Evolutionary conservation across 2,329 filamentous ascomycete genomes (phyloP).

Genomic region (Chaetomium globosum): DNA sequence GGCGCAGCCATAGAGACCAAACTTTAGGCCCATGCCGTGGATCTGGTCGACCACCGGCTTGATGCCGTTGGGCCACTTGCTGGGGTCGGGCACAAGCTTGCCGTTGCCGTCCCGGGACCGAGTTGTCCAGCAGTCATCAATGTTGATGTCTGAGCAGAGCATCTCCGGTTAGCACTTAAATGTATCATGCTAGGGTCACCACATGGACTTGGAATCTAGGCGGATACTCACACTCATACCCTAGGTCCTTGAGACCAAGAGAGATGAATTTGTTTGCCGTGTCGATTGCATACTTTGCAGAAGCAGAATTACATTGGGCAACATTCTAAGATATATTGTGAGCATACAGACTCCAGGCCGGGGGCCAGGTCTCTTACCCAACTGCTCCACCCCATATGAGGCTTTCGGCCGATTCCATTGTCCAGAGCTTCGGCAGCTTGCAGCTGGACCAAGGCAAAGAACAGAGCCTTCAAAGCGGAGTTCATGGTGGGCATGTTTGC

Average conservation of each 20-base stretch:
- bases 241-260: conserved; percentile 32
- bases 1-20: conserved; percentile 34
- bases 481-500: neutral
- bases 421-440: conserved; percentile 9
- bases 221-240: conserved; percentile 26
- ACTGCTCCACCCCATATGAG: conserved; percentile 32
- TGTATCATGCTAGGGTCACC: neutral
- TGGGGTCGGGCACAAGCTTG: conserved; percentile 31
- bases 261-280: conserved; percentile 30
- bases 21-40: conserved; percentile 33
- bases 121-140: conserved; percentile 34
- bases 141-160: conserved; percentile 28
- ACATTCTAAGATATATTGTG: conserved; percentile 22
- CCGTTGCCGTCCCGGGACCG: conserved; percentile 23
- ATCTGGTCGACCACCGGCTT: conserved; percentile 30
- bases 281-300: conserved; percentile 25
- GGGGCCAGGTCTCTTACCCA: conserved; percentile 17
- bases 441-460: neutral
- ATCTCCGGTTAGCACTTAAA: neutral
- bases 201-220: too few species aligned
- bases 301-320: conserved; percentile 30
- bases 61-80: conserved; percentile 33
- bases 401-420: conserved; percentile 25
- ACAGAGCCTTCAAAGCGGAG: neutral
- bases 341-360: neutral